Evolutionary conservation across 352 stramenopile genomes (phyloP), one percentile per base, ranked within the genome.

Genomic region (Globisporangium yorkense): DNA sequence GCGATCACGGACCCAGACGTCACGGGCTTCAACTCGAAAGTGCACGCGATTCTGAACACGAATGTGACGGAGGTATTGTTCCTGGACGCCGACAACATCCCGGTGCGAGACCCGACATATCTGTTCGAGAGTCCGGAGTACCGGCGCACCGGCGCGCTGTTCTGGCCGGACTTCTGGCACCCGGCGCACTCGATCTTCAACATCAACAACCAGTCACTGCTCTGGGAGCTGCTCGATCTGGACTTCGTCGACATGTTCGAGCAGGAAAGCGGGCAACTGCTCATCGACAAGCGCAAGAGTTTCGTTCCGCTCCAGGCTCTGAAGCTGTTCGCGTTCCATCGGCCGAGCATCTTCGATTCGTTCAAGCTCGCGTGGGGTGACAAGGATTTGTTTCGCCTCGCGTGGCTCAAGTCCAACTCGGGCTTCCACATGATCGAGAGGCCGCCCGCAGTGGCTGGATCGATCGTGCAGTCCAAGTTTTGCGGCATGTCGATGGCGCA

Each of bases 151-250:
- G 77, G 75, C 10, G 71, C 77, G 16, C 18, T 88, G 13, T 86
- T 88, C 33, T 88, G 77, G 77, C 77, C 75, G 1, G 75, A 88
- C 46, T 84, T 80, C 58, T 88, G 77, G 77, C 71, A 79, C 53
- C 70, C 72, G n/a, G 61, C 45, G 20, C 63, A 85, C 60, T 82
- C 74, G 9, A 84, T 85, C 47, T 87, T 87, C 56, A 81, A 83
- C 49, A 75, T 87, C 43, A 61, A 80, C 54, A 68, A 68, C 10
- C 35, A 68, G 7, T 80, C 68, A 35, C 52, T 84, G 41, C 51
- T 87, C 18, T 87, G 77, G 77, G 59, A 78, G 51, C 56, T 85
- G 49, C 63, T 87, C 4, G 69, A 61, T 24, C 57, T 80, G 39
- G 49, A 59, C 10, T 82, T 68, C 40, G 67, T 82, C 8, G 64